These are phyloP conservation scores for Lyophyllum semitale DNA, from an alignment of 768 basidiomycete genomes.

Conservation along the genomic window DNA sequence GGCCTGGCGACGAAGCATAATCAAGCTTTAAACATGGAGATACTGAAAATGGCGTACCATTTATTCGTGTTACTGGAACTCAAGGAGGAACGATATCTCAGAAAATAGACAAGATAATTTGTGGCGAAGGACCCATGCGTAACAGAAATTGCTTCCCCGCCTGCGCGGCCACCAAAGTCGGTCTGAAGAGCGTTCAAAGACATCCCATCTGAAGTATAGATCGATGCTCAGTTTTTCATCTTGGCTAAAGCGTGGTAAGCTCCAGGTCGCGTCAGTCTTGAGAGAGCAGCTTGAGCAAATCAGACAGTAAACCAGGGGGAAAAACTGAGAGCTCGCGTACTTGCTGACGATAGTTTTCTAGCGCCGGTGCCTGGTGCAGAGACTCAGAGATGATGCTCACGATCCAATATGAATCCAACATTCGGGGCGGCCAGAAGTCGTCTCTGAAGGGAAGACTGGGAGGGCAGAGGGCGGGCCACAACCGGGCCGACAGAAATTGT, in stretches of 20 bases:
- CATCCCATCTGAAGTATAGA: neutral
- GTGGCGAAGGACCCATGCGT: constrained; percentile 10
- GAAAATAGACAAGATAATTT: neutral
- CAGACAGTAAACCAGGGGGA: neutral
- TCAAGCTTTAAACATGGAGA: neutral
- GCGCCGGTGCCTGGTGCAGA: neutral
- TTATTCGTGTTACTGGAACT: constrained; percentile 9
- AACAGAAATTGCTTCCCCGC: constrained; percentile 23
- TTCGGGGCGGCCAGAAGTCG: constrained; percentile 7
- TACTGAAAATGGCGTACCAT: constrained; percentile 6
- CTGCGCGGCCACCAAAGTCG: constrained; percentile 22
- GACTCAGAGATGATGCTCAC: constrained; percentile 2
- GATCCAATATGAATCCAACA: constrained; percentile 9
- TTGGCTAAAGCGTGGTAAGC: constrained; percentile 18
- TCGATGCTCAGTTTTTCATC: constrained; percentile 6
- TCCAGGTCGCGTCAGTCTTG: constrained; percentile 19
- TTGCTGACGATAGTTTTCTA: neutral
- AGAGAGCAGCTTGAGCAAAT: neutral
- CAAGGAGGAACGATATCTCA: neutral
- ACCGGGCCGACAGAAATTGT: too few species aligned
- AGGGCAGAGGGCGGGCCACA: too few species aligned
- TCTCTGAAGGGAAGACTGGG: constrained; percentile 6
- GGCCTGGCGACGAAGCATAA: neutral
- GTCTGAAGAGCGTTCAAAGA: constrained; percentile 1
- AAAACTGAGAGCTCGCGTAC: neutral